Evolutionary conservation across 192 early-diverging fungal species (phyloP), one percentile per base, ranked within the genome.

Genomic region (Spizellomyces sp.): DNA sequence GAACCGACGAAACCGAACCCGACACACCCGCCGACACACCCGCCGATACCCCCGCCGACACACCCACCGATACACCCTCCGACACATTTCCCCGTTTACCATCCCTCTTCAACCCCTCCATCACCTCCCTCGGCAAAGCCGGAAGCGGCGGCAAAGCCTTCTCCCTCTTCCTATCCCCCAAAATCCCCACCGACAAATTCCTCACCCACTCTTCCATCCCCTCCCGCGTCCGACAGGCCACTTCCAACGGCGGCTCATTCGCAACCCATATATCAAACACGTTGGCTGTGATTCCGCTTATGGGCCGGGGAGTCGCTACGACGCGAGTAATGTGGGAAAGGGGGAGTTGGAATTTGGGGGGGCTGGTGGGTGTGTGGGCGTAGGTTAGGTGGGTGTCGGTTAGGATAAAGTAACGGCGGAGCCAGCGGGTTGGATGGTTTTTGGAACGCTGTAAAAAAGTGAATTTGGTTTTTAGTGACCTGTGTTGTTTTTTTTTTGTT

Each of bases 121-220:
- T 36, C 0, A 36, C 27, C 27, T 36, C 27, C 27, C 27, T 36
- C 27, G 27, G 27, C 27, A 36, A 36, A 36, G 27, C 27, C 27
- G 27, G 17, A 54, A 54, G 14, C 50, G 50, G 14, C 50, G 12
- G 12, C 4, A 12, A 54, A 54, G 0, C 50, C 50, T 12, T 54
- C 17, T 54, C 12, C 17, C 14, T 19, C 17, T 12, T 54, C 50
- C 50, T 19, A 12, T 12, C 14, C 50, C 14, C 50, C 17, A 19
- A 54, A 54, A 12, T 54, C 50, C 50, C 50, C 12, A 54, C 17
- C 50, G 14, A 54, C 14, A 54, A 12, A 12, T 12, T 19, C 14
- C 50, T 50, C 10, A 71, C 70, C 61, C 70, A 71, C 42, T 71
- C 61, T 0, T 71, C 70, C 60, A 71, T 71, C 4, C 62, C 27